Base-by-base conservation (phyloP, 106 monocot genomes). In the Agapanthus africanus region DNA sequence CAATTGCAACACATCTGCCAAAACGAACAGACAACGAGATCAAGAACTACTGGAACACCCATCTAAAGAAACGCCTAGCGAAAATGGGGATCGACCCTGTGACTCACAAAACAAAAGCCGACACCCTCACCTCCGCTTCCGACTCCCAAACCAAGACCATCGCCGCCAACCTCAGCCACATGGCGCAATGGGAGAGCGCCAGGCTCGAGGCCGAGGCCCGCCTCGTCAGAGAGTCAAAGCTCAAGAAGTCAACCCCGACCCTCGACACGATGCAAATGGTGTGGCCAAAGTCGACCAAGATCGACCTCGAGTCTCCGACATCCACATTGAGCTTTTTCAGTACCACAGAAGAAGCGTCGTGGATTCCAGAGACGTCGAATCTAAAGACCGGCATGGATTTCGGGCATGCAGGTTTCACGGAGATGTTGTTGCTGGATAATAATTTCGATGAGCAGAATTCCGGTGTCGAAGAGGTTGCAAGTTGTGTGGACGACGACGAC, bases 41-140 rank as follows among this genome's bases (percentile, higher is more conserved):
- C 73, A 90, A 90, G 83, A 90, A 90, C 69, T 86, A 86, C 69
- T 90, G 90, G 90, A 90, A 90, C 83, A 86, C 90, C 22, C 90
- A 90, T 63, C 65, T 90, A 25, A 86, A 90, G 79, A 90, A 90
- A 79, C 52, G 86, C 40, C 74, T 90, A 34, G 37, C 90, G 11
- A 90, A 86, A 79, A 83, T 90, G 90, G 90, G 90, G 52, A 90
- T 86, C 42, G 90, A 90, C 38, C 90, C 90, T 2, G 80, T 77
- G 42, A 90, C 90, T 51, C 90, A 86, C 83, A 91, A 91, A 77
- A 77, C 83, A 16, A 86, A 70, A 37, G 51, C 19, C 66, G 77
- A 77, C 51, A 40, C 79, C 32, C 67, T 81, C 51, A 54, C 15
- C 66, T 49, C 75, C 59, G 22, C 27, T 54, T 28, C 1, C 2